Evolutionary conservation across 805 yeast genomes (phyloP), one percentile per base, ranked within the genome.

Genomic region (Danielia reshetovae): DNA sequence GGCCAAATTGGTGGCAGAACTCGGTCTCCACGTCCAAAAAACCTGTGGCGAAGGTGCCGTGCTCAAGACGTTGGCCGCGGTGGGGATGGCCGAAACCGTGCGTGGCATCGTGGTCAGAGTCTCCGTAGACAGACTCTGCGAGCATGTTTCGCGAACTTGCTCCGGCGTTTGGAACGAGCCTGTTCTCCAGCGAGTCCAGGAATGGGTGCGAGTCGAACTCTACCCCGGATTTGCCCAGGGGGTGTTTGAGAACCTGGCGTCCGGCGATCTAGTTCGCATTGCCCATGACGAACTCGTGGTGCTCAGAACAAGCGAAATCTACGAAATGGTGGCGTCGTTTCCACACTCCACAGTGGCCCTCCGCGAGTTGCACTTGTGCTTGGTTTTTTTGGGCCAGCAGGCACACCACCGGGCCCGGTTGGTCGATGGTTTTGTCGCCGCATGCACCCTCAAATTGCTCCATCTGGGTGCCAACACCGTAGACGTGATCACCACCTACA

Each of bases 381-480:
- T 40, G 10, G 21, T 26, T 18, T 8, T 27, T 28, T 22, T 29
- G 24, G 29, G 32, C 35, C 31, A 47, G 29, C 32, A 48, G 19
- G 52, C 52, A 6, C 52, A 48, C 17, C 83, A 81, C 36, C 59
- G 88, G 37, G 56, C 75, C 2, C 53, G 56, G 7, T 55, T 81
- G 4, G 83, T 81, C 3, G 59, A 60, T 9, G 52, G 57, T 0
- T 85, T 82, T 42, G 72, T 70, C 6, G 40, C 47, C 0, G 48
- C 60, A 2, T 74, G 83, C 36, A 52, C 64, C 15, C 51, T 46
- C 22, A 54, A 71, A 22, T 52, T 88, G 8, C 62, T 89, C 14
- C 93, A 86, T 48, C 82, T 95, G 3, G 95, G 96, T 14, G 74
- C 83, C 1, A 78, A 83, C 45, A 90, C 97, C 0, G 70, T 72